Base-by-base conservation (phyloP, 805 yeast species). In the Metschnikowia cerradonensis region DNA sequence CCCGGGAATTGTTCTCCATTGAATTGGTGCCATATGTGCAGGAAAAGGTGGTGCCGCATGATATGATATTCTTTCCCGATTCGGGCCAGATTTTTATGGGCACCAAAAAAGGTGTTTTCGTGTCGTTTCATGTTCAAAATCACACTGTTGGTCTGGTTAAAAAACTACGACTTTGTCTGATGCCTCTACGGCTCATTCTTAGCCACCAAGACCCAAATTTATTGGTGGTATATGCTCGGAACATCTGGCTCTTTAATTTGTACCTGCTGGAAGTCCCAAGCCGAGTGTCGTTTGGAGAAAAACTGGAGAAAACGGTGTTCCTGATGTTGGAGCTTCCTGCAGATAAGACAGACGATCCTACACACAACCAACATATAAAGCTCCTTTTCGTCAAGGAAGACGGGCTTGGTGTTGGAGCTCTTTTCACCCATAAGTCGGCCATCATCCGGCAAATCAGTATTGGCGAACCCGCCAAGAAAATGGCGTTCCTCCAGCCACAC, bases 211-310 rank as follows among this genome's bases (percentile, higher is more conserved):
- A 67, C 45, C 47, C 51, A 0, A 55, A 59, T n/a, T 56, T 60
- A n/a, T 49, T 66, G 5, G 58, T 68, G 32, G 61, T 63, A 1
- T 49, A 53, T 19, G 62, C 69, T 34, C 64, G 66, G 17, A 60
- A 62, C 17, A 45, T 70, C 1, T 73, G 75, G 74, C 51, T 71
- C 17, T 49, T 72, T 34, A 66, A 71, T 50, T 52, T 60, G 8
- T 60, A 64, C 46, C 63, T 59, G 1, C 61, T 67, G 6, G 43
- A 46, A 6, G 58, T 48, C 17, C 78, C 77, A 2, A 47, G 47
- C 7, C 60, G 63, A 40, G 70, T 72, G 7, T 56, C 61, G 23
- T 70, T 71, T 42, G 75, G 71, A 13, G 77, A 73, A 38, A 66
- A 58, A 32, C 54, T 56, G 26, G 77, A 72, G 17, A 63, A 68